phyloP scores from a whole-genome alignment of 345 rosid genomes.

The Ceriops decandra region DNA sequence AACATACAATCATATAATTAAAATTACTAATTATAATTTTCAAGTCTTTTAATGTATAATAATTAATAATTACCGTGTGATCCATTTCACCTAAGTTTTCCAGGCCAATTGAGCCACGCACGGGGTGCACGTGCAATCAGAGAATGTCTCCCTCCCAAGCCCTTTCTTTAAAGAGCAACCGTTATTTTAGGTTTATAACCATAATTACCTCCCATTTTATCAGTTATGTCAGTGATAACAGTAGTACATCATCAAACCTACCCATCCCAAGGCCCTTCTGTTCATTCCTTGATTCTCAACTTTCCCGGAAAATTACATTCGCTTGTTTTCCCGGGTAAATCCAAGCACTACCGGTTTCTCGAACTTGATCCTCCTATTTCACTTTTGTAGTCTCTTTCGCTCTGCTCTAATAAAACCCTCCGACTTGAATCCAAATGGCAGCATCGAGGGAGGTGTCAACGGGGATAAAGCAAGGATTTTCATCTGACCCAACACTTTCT shows the following conservation, averaged over 20 bases:
- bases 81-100: no score
- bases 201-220: not conserved
- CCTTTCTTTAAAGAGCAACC: not conserved
- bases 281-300: conserved; percentile 19
- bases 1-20: no score
- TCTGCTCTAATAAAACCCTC: not conserved
- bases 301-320: conserved; percentile 12
- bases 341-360: not conserved
- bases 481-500: conserved; percentile 61
- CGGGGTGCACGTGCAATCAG: conserved; percentile 5
- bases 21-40: no score
- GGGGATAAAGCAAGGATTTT: conserved; percentile 79
- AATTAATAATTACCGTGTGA: no score
- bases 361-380: not conserved
- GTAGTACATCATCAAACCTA: not conserved
- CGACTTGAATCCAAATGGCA: conserved; percentile 40
- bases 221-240: not conserved
- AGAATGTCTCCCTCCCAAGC: no score
- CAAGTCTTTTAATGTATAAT: no score
- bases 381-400: not conserved
- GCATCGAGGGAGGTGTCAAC: conserved; percentile 66
- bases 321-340: conserved; percentile 11
- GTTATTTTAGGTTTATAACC: conserved; percentile 1
- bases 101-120: not conserved
- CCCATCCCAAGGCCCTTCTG: conserved; percentile 35